phyloP scores from a whole-genome alignment of 768 basidiomycete species.

The Lactarius hengduanensis region DNA sequence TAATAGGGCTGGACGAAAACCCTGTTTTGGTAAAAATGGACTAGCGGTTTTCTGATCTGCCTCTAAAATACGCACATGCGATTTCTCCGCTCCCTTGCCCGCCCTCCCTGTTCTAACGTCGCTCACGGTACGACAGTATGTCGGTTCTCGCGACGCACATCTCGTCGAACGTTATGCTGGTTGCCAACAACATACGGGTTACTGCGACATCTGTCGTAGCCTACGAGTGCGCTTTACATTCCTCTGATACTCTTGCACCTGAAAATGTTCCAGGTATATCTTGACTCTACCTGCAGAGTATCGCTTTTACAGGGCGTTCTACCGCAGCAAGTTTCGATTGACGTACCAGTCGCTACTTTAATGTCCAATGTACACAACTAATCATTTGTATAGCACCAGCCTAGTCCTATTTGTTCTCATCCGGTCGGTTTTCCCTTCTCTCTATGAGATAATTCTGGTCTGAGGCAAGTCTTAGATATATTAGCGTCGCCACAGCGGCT shows the following conservation, averaged over 20 bases:
- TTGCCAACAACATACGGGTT: slow-evolving; percentile 16
- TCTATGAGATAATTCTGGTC: background rate
- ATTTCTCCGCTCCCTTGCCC: background rate
- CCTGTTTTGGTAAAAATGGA: background rate
- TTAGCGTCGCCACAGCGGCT: slow-evolving; percentile 46
- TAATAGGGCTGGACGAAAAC: background rate
- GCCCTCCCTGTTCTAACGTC: background rate
- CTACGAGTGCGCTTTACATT: slow-evolving; percentile 12
- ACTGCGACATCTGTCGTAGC: slow-evolving; percentile 9
- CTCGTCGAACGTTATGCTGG: background rate
- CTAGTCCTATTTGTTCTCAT: slow-evolving; percentile 16
- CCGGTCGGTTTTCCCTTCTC: slow-evolving; percentile 3
- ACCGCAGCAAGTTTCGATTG: background rate
- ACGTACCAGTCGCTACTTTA: background rate
- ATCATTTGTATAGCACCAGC: background rate
- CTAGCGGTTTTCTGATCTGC: background rate
- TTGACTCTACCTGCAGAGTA: slow-evolving; percentile 24
- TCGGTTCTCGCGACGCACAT: background rate
- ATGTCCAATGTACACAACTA: background rate
- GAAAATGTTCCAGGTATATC: slow-evolving; percentile 14
- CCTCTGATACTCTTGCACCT: background rate
- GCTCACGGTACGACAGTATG: background rate
- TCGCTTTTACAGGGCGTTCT: slow-evolving; percentile 18
- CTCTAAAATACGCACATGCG: background rate
- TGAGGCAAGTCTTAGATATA: slow-evolving; percentile 34